A percentile compares a stretch with the other conserved stretches of the same genome.
phyloP scores from a whole-genome alignment of 140 eudicot species.

The Erigeron philadelphicus region DNA sequence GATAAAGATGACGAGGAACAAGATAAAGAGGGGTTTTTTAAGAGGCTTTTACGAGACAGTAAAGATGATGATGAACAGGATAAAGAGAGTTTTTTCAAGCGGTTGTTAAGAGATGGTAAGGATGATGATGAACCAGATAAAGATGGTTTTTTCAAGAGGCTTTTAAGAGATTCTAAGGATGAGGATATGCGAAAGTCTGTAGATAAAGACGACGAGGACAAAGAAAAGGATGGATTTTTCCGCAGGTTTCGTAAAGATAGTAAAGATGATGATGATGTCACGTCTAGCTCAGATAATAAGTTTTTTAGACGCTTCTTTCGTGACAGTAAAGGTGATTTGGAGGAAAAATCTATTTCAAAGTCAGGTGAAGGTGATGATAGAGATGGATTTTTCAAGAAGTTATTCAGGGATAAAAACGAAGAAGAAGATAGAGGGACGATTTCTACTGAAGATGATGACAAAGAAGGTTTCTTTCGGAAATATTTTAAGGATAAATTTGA shows the following conservation, averaged over 20 bases:
- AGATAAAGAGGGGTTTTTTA: constrained; percentile 70
- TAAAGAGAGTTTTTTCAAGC: constrained; percentile 74
- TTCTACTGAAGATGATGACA: constrained; percentile 57
- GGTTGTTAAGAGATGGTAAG: constrained; percentile 59
- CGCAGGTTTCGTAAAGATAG: constrained; percentile 62
- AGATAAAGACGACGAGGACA: constrained; percentile 62
- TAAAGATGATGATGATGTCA: constrained; percentile 51
- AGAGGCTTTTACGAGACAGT: constrained; percentile 54
- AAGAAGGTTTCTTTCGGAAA: constrained; percentile 80
- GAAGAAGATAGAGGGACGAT: constrained; percentile 46
- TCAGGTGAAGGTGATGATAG: constrained; percentile 71
- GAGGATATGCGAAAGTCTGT: constrained; percentile 55
- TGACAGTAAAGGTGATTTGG: constrained; percentile 66
- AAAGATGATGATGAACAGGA: constrained; percentile 60
- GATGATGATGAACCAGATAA: constrained; percentile 59
- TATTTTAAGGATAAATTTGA: constrained; percentile 71
- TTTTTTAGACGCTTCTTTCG: constrained; percentile 78
- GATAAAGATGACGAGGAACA: constrained; percentile 68
- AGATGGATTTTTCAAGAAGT: constrained; percentile 69
- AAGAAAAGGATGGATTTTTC: constrained; percentile 72
- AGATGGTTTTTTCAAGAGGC: constrained; percentile 74
- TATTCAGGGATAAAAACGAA: constrained; percentile 67
- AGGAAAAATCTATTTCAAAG: constrained; percentile 51
- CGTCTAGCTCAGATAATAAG: constrained; percentile 64
- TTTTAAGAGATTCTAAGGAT: constrained; percentile 56